These are phyloP conservation scores for Pelargonium cotyledonis DNA, from an alignment of 441 rosid species.

Conservation along the genomic window DNA sequence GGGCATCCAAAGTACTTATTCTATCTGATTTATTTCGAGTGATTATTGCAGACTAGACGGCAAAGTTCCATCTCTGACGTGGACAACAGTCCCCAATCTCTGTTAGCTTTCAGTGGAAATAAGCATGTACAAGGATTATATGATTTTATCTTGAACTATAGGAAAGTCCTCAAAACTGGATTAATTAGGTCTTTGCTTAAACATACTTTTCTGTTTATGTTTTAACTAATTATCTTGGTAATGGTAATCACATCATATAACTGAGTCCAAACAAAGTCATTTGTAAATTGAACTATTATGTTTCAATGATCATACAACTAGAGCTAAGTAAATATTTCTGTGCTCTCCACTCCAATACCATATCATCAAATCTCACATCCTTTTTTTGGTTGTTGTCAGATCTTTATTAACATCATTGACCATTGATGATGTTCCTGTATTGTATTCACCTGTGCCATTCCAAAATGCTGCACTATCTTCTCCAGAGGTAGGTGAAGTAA, in stretches of 20 bases:
- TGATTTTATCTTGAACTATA: slow-evolving; percentile 81
- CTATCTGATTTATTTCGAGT: not conserved
- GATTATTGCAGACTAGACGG: slow-evolving; percentile 55
- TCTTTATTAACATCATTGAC: slow-evolving; percentile 58
- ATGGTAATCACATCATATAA: not conserved
- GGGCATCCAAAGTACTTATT: not conserved
- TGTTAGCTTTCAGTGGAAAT: slow-evolving; percentile 67
- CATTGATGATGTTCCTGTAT: slow-evolving; percentile 64
- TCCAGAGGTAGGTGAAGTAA: slow-evolving; percentile 56
- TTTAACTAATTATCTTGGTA: not conserved
- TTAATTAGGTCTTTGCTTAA: not conserved
- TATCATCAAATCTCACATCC: slow-evolving; percentile 15
- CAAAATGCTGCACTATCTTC: slow-evolving; percentile 75
- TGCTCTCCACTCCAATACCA: not conserved
- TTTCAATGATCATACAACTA: not conserved
- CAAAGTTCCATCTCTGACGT: slow-evolving; percentile 45
- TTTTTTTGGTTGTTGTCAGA: slow-evolving; percentile 38
- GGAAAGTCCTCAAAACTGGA: slow-evolving; percentile 31
- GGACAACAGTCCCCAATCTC: slow-evolving; percentile 78
- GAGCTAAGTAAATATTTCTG: not conserved
- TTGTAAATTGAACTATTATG: not conserved
- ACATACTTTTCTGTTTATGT: not conserved
- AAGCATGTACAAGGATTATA: slow-evolving; percentile 64
- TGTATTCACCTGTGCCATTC: slow-evolving; percentile 76
- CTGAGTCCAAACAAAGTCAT: not conserved